Base-by-base conservation (phyloP, 164 flowering plant species). In the Echeveria elegans region DNA sequence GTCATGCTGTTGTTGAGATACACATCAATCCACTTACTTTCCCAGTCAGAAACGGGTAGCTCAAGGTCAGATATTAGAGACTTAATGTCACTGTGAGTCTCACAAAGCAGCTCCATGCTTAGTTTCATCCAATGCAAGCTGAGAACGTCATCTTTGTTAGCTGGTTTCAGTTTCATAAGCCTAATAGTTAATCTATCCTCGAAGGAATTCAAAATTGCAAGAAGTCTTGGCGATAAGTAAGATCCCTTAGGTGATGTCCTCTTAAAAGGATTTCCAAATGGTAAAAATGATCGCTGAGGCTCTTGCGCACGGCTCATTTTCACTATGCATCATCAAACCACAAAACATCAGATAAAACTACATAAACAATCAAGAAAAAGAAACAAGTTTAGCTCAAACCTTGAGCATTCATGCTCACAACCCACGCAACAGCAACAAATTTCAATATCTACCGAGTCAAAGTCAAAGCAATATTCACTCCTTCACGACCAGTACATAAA, bases 21-120 rank as follows among this genome's bases (percentile, higher is more conserved):
- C 37, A 83, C 81, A 73, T 89, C 92, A 40, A 91, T 82, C 99
- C 96, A 94, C 72, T 91, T 87, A 65, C 88, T 90, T 70, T 94
- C 96, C 99, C 97, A 94, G 37, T 86, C 88, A 70, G 76, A 72
- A 5, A 86, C 83, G 18, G 97, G 97, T 60, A 89, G 83, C 73
- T 85, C 83, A 50, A 94, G 90, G 5, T 85, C 89, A 4, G 83
- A 75, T 28, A 91, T 88, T 4, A 94, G 74, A 16, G 71, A 63
- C 67, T 87, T 88, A 53, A 94, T 76, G 74, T 83, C 94, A 36
- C 67, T 81, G 71, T 89, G 96, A 21, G 83, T 87, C 71, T 79
- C 90, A 65, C 81, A 85, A 14, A 94, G 85, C 6, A 77, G 75
- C 60, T 81, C 80, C 80, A 87, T 83, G 19, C 96, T 95, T 18